Evolutionary conservation across 495 filamentous ascomycete species (phyloP).

Genomic region (Trichoderma orchidacearum): DNA sequence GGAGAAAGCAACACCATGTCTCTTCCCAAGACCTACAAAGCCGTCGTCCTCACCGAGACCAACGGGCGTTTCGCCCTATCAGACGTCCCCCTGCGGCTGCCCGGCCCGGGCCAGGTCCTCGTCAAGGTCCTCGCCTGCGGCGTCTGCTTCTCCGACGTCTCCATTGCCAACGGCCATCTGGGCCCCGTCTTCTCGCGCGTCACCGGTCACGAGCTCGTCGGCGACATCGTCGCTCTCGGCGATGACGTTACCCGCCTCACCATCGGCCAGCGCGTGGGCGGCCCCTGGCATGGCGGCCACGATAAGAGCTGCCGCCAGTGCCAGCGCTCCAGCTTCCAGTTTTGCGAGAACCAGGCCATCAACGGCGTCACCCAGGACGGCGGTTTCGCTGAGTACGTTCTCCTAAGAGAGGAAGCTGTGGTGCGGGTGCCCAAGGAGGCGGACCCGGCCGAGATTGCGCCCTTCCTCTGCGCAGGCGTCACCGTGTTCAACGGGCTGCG

Average conservation of each 20-base stretch:
- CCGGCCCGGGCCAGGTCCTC: slow-evolving; percentile 29
- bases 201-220: slow-evolving; percentile 42
- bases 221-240: slow-evolving; percentile 35
- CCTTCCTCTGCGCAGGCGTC: slow-evolving; percentile 58
- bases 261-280: slow-evolving; percentile 36
- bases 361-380: slow-evolving; percentile 40
- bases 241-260: slow-evolving; percentile 27
- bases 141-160: slow-evolving; percentile 34
- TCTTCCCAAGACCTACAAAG: slow-evolving; percentile 37
- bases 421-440: slow-evolving; percentile 43
- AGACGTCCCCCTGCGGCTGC: slow-evolving; percentile 25
- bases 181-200: slow-evolving; percentile 32
- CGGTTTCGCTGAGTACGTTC: slow-evolving; percentile 52
- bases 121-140: slow-evolving; percentile 41
- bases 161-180: slow-evolving; percentile 20
- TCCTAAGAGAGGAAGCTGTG: slow-evolving; percentile 45
- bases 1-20: slow-evolving; percentile 1
- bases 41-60: slow-evolving; percentile 25
- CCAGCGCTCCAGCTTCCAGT: neutral
- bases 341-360: slow-evolving; percentile 8
- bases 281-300: slow-evolving; percentile 40
- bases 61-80: slow-evolving; percentile 25
- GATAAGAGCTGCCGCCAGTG: neutral
- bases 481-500: slow-evolving; percentile 62
- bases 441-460: slow-evolving; percentile 46